Percentiles rank a stretch among this genome's conserved stretches.
Conservation (phyloP, 1,284 basidiomycete species). For the Vanrija sp. region DNA sequence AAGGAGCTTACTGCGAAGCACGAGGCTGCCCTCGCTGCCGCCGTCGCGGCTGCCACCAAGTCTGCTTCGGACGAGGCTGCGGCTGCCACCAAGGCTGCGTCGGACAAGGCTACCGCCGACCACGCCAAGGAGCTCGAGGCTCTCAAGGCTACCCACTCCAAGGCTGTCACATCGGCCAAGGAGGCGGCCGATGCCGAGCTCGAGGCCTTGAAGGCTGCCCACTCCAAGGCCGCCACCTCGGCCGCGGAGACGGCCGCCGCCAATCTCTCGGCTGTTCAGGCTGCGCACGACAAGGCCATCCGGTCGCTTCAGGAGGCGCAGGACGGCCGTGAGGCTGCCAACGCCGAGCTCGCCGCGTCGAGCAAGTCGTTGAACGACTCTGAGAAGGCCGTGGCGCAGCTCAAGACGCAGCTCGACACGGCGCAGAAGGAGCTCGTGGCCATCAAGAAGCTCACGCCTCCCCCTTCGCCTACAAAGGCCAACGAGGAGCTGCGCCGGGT, state of each 20-base stretch:
- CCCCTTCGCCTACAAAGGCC: background rate
- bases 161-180: conserved; percentile 13
- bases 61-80: background rate
- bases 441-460: conserved; percentile 3
- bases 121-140: conserved; percentile 2
- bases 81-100: background rate
- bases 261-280: background rate
- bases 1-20: conserved; percentile 20
- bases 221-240: conserved; percentile 16
- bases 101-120: background rate
- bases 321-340: conserved; percentile 3
- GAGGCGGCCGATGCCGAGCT: conserved; percentile 26
- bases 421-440: conserved; percentile 6
- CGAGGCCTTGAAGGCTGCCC: conserved; percentile 21
- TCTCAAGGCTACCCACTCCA: conserved; percentile 15
- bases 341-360: conserved; percentile 2
- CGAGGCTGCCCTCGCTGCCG: background rate
- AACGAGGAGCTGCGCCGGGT: conserved; percentile 9
- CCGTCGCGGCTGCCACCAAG: background rate
- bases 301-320: background rate
- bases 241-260: conserved; percentile 1
- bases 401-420: background rate
- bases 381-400: conserved; percentile 1
- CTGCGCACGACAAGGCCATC: background rate
- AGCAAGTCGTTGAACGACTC: too few relatives aligned